Base-by-base conservation (phyloP, 1,284 basidiomycete genomes). In the Pascua guehoae region DNA sequence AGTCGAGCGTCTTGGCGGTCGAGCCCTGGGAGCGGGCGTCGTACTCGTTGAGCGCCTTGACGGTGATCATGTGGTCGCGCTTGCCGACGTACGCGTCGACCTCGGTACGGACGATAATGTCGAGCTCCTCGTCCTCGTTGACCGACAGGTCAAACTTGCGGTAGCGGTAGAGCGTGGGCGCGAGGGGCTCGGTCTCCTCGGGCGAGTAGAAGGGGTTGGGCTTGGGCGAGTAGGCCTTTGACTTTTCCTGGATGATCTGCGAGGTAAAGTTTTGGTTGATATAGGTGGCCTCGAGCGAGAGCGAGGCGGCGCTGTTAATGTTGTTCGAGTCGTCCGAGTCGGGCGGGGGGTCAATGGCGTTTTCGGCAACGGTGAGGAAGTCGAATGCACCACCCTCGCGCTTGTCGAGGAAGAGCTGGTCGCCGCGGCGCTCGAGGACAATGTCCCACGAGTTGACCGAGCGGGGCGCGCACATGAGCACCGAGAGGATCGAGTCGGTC, bases 381-480 rank as follows among this genome's bases (percentile, higher is more conserved):
- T 99, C 84, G 74, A 98, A 97, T 1, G 95, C 88, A 54, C 95
- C 95, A 38, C 94, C 94, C 74, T 96, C 93, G 57, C 96, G 89
- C 80, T 99, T 98, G 82, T 99, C 96, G 65, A 99, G 85, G 83
- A 91, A 98, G 24, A 99, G 79, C 75, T 88, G 91, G 79, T 93
- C 87, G 43, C 92, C 93, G 71, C 96, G 91, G 52, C 91, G 87
- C 51, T 92, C 84, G 66, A 98, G 88, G 63, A 98, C 89, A 62
- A 99, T 92, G 75, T 99, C 96, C 96, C 96, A 99, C 24, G 96
- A 95, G 79, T 98, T 95, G 59, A 97, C 90, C 14, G 93, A 94
- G 64, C 96, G 84, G 8, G 92, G 87, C 9, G 95, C 88, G 67
- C 89, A 92, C 96, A 99, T 98, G 63, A 99, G 85, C 16, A 97